phyloP scores from a whole-genome alignment of 805 yeast species.

The Metschnikowia hibisci region DNA sequence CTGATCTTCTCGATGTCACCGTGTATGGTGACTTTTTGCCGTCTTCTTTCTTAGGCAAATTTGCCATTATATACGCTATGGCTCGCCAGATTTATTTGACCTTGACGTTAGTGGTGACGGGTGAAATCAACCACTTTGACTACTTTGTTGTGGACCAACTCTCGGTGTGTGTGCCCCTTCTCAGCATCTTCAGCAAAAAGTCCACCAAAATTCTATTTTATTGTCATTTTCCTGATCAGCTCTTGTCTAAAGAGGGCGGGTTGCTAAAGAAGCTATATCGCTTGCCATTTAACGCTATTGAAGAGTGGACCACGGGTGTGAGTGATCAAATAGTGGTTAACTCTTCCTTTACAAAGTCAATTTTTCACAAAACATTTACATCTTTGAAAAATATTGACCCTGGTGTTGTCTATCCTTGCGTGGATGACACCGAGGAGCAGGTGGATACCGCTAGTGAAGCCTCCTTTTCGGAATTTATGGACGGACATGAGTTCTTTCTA shows the following conservation, averaged over 20 bases:
- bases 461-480: constrained; percentile 35
- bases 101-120: constrained; percentile 40
- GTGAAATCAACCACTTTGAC: constrained; percentile 54
- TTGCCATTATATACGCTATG: constrained; percentile 79
- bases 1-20: constrained; percentile 52
- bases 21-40: constrained; percentile 88
- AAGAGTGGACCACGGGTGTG: constrained; percentile 70
- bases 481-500: constrained; percentile 45
- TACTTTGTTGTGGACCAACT: constrained; percentile 84
- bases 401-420: constrained; percentile 74
- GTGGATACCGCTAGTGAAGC: constrained; percentile 22
- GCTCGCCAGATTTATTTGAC: constrained; percentile 74
- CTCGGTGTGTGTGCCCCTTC: constrained; percentile 74
- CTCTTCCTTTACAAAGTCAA: constrained; percentile 72
- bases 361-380: constrained; percentile 64
- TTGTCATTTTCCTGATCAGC: constrained; percentile 94
- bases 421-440: constrained; percentile 37
- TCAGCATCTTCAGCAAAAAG: constrained; percentile 42
- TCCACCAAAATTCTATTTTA: constrained; percentile 67
- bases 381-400: constrained; percentile 39
- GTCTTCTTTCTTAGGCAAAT: constrained; percentile 56
- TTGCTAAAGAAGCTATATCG: constrained; percentile 63
- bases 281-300: constrained; percentile 77
- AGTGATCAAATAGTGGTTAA: constrained; percentile 85
- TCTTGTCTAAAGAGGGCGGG: constrained; percentile 59